Evolutionary conservation across 176 grass and related monocot genomes (phyloP), one percentile per base, ranked within the genome.

Genomic region (Zea mays): DNA sequence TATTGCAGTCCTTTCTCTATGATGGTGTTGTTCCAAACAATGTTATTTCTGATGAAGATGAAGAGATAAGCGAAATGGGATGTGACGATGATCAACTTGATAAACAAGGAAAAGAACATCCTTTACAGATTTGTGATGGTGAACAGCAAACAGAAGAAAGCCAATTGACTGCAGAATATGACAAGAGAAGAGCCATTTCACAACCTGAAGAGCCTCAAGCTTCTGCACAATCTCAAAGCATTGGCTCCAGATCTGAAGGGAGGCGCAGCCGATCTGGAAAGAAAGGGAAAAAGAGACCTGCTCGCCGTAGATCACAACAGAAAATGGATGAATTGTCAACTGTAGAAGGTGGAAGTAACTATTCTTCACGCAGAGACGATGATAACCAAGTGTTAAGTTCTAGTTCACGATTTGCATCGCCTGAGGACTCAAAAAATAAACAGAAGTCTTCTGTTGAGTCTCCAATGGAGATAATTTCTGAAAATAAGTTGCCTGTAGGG

Each of bases 251-350:
- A 92, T 86, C 89, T 81, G 95, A 98, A 90, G 95, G 95, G 50
- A 87, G 85, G 62, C 82, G 81, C 16, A 90, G 95, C 58, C 71
- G 83, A 79, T 94, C 91, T 82, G 85, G 85, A 75, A 98, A 94
- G 85, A 97, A 97, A 85, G 91, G 95, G 65, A 97, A 94, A 90
- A 97, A 92, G 87, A 92, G 95, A 82, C 89, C 91, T 63, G 89
- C 91, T 66, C 91, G 85, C 37, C 89, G 89, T 48, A 88, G 89
- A 84, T 94, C 95, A 5, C 85, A 90, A 43, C 95, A 98, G 74
- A 92, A 98, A 68, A 84, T 88, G 37, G 95, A 98, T 81, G 91
- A 88, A 57, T 83, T 84, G 38, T 92, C 92, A 80, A 44, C 80
- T 69, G 65, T 73, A 72, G 95, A 90, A 72, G 89, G 83, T 67